Conservation (phyloP, 139 green algal genomes). For the Nannochloris sp. region DNA sequence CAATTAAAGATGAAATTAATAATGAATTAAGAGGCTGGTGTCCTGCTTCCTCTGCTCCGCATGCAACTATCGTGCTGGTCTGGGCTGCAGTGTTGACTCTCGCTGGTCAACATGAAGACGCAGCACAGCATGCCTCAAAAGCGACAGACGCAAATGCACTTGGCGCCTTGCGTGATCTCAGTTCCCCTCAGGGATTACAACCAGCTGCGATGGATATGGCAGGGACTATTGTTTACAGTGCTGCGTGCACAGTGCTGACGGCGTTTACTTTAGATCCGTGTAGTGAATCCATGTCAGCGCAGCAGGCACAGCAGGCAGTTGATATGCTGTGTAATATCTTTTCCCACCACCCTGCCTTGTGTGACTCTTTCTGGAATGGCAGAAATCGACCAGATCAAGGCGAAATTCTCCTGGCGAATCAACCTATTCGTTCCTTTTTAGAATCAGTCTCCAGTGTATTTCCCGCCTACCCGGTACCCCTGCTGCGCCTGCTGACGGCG, state of each 20-base stretch:
- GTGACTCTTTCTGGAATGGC: constrained; percentile 22
- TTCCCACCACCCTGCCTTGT: constrained; percentile 21
- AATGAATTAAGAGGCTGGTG: constrained; percentile 18
- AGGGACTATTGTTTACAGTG: constrained; percentile 15
- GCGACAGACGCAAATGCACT: not conserved
- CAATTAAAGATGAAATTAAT: not conserved
- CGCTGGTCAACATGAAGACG: not conserved
- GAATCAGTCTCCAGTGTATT: constrained; percentile 38
- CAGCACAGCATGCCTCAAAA: not conserved
- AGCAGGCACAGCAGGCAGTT: constrained; percentile 18
- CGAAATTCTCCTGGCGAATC: not conserved
- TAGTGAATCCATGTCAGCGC: constrained; percentile 12
- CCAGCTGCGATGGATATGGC: constrained; percentile 9
- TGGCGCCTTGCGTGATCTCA: not conserved
- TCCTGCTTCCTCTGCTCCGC: not conserved
- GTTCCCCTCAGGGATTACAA: not conserved
- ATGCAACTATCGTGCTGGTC: constrained; percentile 25
- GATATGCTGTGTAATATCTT: constrained; percentile 8
- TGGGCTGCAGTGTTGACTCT: constrained; percentile 28
- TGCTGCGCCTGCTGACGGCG: constrained; percentile 41
- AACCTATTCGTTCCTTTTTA: constrained; percentile 41
- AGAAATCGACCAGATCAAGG: constrained; percentile 5
- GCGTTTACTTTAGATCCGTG: constrained; percentile 44
- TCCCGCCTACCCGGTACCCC: constrained; percentile 34
- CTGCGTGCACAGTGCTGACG: constrained; percentile 19